Evolutionary conservation across 192 early-diverging fungal species (phyloP).

Genomic region (Coemansia sp.): DNA sequence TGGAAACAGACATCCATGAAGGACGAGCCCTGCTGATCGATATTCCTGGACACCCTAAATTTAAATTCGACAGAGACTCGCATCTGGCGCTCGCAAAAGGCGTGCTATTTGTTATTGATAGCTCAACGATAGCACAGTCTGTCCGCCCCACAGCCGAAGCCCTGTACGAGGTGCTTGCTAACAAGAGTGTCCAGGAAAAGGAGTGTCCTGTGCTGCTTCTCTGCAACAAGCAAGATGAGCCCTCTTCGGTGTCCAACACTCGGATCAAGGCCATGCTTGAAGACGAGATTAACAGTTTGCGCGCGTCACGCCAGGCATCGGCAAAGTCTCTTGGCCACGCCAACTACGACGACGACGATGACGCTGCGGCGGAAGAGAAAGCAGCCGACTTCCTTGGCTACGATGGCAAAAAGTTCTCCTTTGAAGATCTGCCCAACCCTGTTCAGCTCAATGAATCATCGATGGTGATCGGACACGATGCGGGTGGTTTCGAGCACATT

Average conservation of each 20-base stretch:
- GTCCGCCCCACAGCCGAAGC: slow-evolving; percentile 69
- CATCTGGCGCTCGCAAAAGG: slow-evolving; percentile 67
- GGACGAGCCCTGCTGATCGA: slow-evolving; percentile 63
- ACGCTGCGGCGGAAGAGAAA: slow-evolving; percentile 59
- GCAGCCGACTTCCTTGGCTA: slow-evolving; percentile 74
- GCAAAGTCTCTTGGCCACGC: slow-evolving; percentile 26
- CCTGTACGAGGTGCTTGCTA: slow-evolving; percentile 79
- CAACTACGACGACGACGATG: slow-evolving; percentile 27
- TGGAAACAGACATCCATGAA: slow-evolving; percentile 21
- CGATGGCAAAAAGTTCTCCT: slow-evolving; percentile 77
- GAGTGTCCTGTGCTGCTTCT: slow-evolving; percentile 69
- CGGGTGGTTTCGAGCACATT: slow-evolving; percentile 60
- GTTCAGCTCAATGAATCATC: slow-evolving; percentile 68
- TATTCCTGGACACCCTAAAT: slow-evolving; percentile 85
- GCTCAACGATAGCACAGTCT: slow-evolving; percentile 58
- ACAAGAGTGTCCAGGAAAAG: slow-evolving; percentile 58
- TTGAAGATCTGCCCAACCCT: slow-evolving; percentile 75
- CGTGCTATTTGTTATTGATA: slow-evolving; percentile 81
- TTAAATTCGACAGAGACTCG: slow-evolving; percentile 71
- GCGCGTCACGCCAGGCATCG: slow-evolving; percentile 29
- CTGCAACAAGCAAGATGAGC: slow-evolving; percentile 83
- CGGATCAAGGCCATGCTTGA: slow-evolving; percentile 71
- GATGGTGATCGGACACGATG: slow-evolving; percentile 52
- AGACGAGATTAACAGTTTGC: slow-evolving; percentile 67
- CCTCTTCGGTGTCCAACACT: slow-evolving; percentile 66